Evolutionary conservation across 192 early-diverging fungal genomes (phyloP).

Genomic region (Coemansia sp.): DNA sequence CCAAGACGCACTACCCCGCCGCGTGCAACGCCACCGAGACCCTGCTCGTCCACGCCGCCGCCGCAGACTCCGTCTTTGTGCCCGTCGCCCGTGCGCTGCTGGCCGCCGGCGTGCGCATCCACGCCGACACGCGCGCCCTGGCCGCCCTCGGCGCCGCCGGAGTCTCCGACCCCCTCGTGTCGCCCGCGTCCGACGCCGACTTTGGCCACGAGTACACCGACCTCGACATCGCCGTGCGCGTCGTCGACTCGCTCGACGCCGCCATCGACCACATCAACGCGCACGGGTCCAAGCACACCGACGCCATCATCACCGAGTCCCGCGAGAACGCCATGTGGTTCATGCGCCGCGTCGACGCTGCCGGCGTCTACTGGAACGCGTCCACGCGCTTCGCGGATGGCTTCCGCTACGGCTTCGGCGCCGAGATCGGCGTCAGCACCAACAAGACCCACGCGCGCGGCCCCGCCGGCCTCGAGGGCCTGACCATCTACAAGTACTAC

Average conservation of each 20-base stretch:
- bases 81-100: slow-evolving; percentile 61
- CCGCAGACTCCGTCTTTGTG: slow-evolving; percentile 48
- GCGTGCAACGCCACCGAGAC: slow-evolving; percentile 97
- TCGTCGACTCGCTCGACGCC: slow-evolving; percentile 67
- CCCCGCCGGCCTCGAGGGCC: slow-evolving; percentile 94
- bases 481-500: slow-evolving; percentile 98
- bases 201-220: slow-evolving; percentile 93
- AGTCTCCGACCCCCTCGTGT: slow-evolving; percentile 7
- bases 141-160: slow-evolving; percentile 32
- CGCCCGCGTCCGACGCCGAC: slow-evolving; percentile 54
- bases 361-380: slow-evolving; percentile 98
- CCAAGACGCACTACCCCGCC: slow-evolving; percentile 92
- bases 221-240: slow-evolving; percentile 76
- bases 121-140: slow-evolving; percentile 58
- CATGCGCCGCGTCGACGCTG: slow-evolving; percentile 91
- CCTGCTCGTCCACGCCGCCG: slow-evolving; percentile 74
- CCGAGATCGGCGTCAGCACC: slow-evolving; percentile 96
- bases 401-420: slow-evolving; percentile 98
- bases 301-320: slow-evolving; percentile 87
- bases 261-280: slow-evolving; percentile 94
- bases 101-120: slow-evolving; percentile 59
- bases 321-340: slow-evolving; percentile 72
- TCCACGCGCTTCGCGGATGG: slow-evolving; percentile 96
- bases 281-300: slow-evolving; percentile 95
- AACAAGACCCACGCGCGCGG: slow-evolving; percentile 99